These are phyloP conservation scores for Penicillium pulvis DNA, from an alignment of 495 filamentous ascomycete species.

Conservation along the genomic window DNA sequence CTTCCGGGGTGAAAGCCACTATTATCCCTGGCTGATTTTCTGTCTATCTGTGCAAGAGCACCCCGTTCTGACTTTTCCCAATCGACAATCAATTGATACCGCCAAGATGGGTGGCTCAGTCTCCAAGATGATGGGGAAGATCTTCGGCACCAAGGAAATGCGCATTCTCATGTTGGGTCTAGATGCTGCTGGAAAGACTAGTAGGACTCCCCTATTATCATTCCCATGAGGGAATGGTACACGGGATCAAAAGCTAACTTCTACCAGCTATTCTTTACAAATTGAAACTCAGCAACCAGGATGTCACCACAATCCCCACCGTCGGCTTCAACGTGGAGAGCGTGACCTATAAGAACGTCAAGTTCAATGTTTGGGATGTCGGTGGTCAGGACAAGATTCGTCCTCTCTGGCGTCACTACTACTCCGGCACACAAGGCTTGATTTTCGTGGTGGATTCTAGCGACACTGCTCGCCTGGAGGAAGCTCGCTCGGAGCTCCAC, in stretches of 20 bases:
- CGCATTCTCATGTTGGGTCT: slow-evolving; percentile 96
- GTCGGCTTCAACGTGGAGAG: slow-evolving; percentile 99
- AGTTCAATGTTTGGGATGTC: slow-evolving; percentile 99
- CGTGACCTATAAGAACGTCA: slow-evolving; percentile 98
- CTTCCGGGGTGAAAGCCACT: slow-evolving; percentile 4
- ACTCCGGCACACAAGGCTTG: slow-evolving; percentile 93
- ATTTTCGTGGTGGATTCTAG: slow-evolving; percentile 97
- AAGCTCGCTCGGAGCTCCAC: slow-evolving; percentile 86
- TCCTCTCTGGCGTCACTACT: slow-evolving; percentile 98
- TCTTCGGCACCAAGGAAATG: slow-evolving; percentile 99
- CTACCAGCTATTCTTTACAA: slow-evolving; percentile 91
- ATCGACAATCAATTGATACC: slow-evolving; percentile 4
- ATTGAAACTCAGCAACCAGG: slow-evolving; percentile 90
- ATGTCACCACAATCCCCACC: slow-evolving; percentile 98
- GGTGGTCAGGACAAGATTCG: slow-evolving; percentile 99
- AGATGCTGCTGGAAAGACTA: slow-evolving; percentile 98
- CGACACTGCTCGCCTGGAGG: slow-evolving; percentile 82
- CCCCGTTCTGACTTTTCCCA: neutral
- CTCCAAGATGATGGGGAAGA: slow-evolving; percentile 92
- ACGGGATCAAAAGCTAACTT: slow-evolving; percentile 15
- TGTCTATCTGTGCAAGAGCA: neutral
- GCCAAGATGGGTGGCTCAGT: slow-evolving; percentile 74
- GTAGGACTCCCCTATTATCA: slow-evolving; percentile 43
- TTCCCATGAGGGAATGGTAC: neutral
- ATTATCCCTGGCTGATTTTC: neutral